Evolutionary conservation across 768 basidiomycete genomes (phyloP).

Genomic region (Hortiboletus flavorubellus): DNA sequence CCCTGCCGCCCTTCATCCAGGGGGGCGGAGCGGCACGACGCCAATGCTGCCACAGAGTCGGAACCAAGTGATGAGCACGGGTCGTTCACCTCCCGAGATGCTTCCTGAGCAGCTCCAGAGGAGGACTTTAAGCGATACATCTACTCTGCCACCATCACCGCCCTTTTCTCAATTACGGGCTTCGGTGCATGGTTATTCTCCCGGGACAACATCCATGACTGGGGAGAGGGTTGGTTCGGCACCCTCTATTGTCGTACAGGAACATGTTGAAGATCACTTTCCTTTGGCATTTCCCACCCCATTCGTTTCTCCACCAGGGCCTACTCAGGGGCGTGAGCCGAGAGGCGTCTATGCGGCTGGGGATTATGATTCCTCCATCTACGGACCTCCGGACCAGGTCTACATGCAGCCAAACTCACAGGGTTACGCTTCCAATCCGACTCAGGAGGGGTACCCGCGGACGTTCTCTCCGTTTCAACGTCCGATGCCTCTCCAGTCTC

Average conservation of each 20-base stretch:
- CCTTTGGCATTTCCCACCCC: slow-evolving; percentile 6
- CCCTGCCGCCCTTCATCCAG: slow-evolving; percentile 45
- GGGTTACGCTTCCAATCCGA: slow-evolving; percentile 1
- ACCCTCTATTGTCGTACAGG: slow-evolving; percentile 22
- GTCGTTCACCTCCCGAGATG: slow-evolving; percentile 8
- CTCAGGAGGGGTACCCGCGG: slow-evolving; percentile 1
- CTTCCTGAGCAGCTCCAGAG: slow-evolving; percentile 5
- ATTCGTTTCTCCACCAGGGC: background rate
- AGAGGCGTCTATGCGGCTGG: background rate
- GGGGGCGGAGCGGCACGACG: slow-evolving; percentile 23
- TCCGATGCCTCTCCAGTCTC: slow-evolving; percentile 11
- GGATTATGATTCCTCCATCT: background rate
- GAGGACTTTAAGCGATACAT: slow-evolving; percentile 14
- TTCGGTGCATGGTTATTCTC: slow-evolving; percentile 4
- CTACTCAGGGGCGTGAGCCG: background rate
- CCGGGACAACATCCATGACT: background rate
- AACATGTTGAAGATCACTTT: background rate
- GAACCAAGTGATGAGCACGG: slow-evolving; percentile 6
- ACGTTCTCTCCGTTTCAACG: slow-evolving; percentile 9
- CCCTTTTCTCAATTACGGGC: slow-evolving; percentile 9
- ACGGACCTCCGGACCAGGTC: slow-evolving; percentile 5
- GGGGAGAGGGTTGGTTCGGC: background rate
- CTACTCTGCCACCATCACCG: slow-evolving; percentile 2
- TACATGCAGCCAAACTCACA: slow-evolving; percentile 13
- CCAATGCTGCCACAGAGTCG: slow-evolving; percentile 18